Base-by-base conservation (phyloP, 768 basidiomycete genomes). In the Boletus edulis region DNA sequence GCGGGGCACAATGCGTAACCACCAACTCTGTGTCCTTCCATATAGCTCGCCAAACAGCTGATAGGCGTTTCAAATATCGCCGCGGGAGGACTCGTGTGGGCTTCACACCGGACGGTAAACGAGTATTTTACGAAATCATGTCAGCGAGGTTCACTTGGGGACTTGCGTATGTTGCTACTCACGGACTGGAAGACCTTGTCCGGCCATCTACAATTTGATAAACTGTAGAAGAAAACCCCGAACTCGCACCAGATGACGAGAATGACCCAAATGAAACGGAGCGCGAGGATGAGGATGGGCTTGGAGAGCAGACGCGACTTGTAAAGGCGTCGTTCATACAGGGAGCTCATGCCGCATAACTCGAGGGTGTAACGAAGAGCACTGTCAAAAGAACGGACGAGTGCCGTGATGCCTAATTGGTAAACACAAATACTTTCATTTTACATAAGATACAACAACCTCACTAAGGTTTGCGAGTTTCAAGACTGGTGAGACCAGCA, bases 181-280 rank as follows among this genome's bases (percentile, higher is more conserved):
- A 71, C 73, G 27, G 66, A 45, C 14, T 40, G 67, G 50, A 68
- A 49, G 32, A 53, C 58, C n/a, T 69, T 56, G 55, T 76, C 73
- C 1, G 85, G 86, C 86, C 86, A 88, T 55, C 68, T 74, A 69
- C 86, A 88, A 18, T 72, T 70, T 12, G 77, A 77, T n/a, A 85
- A 60, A 60, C 75, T 80, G 77, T 79, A 83, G 58, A 79, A 80
- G 67, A 82, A 87, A 17, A 73, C 67, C 11, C 82, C 83, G 31
- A 81, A 62, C 60, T 91, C 89, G 49, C 80, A 86, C 81, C 84
- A 86, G 22, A 87, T 72, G 46, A 90, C 72, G 13, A 81, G 54
- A 2, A 83, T 62, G 43, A 86, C 69, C 82, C 84, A 85, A 43
- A 78, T 53, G 29, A 80, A 58, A 15, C 80, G 78, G 39, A 82